Percentiles rank a stretch among this genome's conserved stretches.
Evolutionary conservation across 495 filamentous ascomycete genomes (phyloP).

Genomic region (Aspergillus sclerotiicarbonarius): DNA sequence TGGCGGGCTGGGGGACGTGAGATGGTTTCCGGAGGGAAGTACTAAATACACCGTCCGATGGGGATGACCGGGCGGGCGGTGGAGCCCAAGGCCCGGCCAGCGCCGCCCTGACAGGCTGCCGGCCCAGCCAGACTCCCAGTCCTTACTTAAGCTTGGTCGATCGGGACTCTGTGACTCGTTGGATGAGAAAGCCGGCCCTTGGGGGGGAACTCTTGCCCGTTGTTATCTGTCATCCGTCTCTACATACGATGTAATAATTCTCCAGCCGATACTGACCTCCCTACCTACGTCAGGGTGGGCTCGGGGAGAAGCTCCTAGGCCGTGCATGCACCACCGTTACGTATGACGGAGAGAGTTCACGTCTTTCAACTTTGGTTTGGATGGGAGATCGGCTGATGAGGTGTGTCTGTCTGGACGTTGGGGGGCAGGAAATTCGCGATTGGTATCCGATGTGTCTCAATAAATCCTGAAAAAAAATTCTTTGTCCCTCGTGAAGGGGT

Average conservation of each 20-base stretch:
- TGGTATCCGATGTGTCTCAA: too few species aligned
- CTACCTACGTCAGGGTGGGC: not conserved
- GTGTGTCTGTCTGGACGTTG: too few species aligned
- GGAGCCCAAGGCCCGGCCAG: too few species aligned
- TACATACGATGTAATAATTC: not conserved
- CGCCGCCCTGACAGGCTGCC: not conserved
- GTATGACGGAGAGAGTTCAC: too few species aligned
- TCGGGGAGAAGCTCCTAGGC: too few species aligned
- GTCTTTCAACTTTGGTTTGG: not conserved
- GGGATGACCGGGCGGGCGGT: too few species aligned
- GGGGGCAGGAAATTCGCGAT: too few species aligned
- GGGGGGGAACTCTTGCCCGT: not conserved
- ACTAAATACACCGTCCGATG: too few species aligned
- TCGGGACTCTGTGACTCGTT: constrained; percentile 13
- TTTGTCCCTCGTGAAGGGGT: not conserved
- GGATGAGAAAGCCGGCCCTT: constrained; percentile 1
- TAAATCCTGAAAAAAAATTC: not conserved
- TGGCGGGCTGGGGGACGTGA: too few species aligned
- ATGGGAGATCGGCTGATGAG: not conserved
- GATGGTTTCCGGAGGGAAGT: too few species aligned
- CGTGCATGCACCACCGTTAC: too few species aligned
- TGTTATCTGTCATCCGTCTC: not conserved
- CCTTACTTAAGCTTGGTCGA: constrained; percentile 6
- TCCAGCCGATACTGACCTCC: not conserved
- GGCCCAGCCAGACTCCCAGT: too few species aligned